phyloP scores from a whole-genome alignment of 139 green algal species.

The Spirogloea muscicola region DNA sequence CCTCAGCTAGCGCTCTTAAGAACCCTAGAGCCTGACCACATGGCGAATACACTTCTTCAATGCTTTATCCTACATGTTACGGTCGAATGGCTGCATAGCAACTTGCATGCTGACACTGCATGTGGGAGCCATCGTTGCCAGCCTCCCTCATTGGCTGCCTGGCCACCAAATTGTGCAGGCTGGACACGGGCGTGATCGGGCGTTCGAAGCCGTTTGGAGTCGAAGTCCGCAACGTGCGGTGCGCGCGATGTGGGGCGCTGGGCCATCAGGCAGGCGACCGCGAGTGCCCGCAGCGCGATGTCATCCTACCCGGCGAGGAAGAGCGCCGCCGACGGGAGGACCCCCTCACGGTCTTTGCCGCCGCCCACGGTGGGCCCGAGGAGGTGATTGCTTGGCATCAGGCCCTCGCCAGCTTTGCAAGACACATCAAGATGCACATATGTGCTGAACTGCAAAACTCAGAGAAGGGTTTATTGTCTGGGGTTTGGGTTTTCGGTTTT shows the following conservation, averaged over 20 bases:
- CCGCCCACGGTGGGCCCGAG: too few species aligned
- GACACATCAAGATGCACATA: too few species aligned
- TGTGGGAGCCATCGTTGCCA: neutral
- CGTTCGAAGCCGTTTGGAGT: slow-evolving; percentile 40
- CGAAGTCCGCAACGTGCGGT: slow-evolving; percentile 44
- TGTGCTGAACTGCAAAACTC: too few species aligned
- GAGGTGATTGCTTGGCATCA: too few species aligned
- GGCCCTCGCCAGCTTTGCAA: too few species aligned
- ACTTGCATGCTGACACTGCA: neutral
- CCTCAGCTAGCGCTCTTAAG: neutral
- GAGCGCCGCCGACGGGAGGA: slow-evolving; percentile 39
- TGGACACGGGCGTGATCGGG: slow-evolving; percentile 38
- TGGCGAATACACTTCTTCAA: slow-evolving; percentile 3
- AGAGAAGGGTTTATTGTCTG: too few species aligned
- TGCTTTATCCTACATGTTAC: neutral
- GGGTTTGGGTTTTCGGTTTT: too few species aligned
- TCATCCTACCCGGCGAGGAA: slow-evolving; percentile 28
- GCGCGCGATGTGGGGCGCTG: slow-evolving; percentile 43
- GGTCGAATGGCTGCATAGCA: neutral
- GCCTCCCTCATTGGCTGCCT: too few species aligned
- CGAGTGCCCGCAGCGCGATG: slow-evolving; percentile 37
- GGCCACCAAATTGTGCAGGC: neutral
- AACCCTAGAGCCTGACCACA: too few species aligned
- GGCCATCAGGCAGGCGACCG: slow-evolving; percentile 44
- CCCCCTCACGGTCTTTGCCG: slow-evolving; percentile 39